Conservation (phyloP, 164 flowering plant genomes). For the Amborella trichopoda region DNA sequence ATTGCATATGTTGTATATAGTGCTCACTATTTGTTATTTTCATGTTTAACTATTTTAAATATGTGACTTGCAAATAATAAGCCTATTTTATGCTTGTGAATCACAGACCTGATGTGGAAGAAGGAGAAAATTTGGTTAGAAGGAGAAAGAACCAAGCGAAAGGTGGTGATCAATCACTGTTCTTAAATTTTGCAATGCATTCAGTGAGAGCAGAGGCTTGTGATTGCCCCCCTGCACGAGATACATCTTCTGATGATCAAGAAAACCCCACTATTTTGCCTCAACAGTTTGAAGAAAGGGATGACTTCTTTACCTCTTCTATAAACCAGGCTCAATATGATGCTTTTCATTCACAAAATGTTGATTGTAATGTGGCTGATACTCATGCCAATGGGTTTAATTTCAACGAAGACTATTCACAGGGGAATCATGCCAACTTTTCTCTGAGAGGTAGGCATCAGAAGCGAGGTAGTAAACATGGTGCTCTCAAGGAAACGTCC, state of each 20-base stretch:
- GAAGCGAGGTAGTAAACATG: constrained; percentile 33
- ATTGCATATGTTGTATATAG: too few relatives aligned
- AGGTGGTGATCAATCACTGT: constrained; percentile 62
- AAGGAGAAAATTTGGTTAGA: constrained; percentile 78
- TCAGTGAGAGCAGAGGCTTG: constrained; percentile 97
- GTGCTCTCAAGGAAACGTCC: constrained; percentile 49
- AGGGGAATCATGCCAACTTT: constrained; percentile 23
- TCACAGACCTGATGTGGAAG: constrained; percentile 84
- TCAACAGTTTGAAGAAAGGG: constrained; percentile 24
- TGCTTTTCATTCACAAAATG: too few relatives aligned
- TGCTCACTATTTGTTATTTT: constrained; percentile 1
- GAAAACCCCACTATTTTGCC: constrained; percentile 40
- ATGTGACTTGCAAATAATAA: background rate
- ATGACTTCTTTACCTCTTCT: constrained; percentile 19
- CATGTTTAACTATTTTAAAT: background rate
- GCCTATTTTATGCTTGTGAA: background rate
- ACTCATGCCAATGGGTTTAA: constrained; percentile 19
- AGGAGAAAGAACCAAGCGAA: constrained; percentile 66
- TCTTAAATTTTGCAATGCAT: constrained; percentile 90
- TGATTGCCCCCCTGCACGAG: constrained; percentile 79
- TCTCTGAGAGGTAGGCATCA: constrained; percentile 40
- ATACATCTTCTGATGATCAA: constrained; percentile 25
- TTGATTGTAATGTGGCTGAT: constrained; percentile 15
- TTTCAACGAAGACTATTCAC: constrained; percentile 18
- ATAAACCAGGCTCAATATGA: constrained; percentile 13